Conservation (phyloP, 2,329 filamentous ascomycete species). For the Chaetomium olivaceum region DNA sequence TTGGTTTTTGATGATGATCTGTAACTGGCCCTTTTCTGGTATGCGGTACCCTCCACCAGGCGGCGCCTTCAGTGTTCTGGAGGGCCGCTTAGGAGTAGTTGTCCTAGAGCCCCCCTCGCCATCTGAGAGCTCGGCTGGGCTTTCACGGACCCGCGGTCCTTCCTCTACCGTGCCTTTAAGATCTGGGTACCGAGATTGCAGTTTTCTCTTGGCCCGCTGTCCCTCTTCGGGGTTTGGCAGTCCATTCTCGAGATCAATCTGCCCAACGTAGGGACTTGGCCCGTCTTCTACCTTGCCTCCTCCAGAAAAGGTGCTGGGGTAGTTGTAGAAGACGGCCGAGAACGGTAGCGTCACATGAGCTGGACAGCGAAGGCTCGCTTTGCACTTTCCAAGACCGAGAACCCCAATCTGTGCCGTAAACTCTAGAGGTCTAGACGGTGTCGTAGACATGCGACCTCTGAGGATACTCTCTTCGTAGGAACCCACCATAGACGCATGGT, state of each 20-base stretch:
- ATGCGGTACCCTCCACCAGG: slow-evolving; percentile 92
- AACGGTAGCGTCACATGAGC: slow-evolving; percentile 89
- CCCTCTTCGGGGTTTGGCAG: slow-evolving; percentile 57
- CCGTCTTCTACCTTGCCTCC: slow-evolving; percentile 72
- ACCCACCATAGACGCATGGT: slow-evolving; percentile 93
- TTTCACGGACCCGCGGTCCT: slow-evolving; percentile 32
- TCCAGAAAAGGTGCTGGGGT: slow-evolving; percentile 66
- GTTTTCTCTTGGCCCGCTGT: slow-evolving; percentile 50
- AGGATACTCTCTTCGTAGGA: slow-evolving; percentile 98
- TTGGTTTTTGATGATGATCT: slow-evolving; percentile 97
- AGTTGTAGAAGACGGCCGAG: slow-evolving; percentile 94
- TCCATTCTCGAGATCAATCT: slow-evolving; percentile 85
- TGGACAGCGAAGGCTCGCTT: slow-evolving; percentile 79
- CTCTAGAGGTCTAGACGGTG: slow-evolving; percentile 85
- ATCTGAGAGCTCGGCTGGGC: slow-evolving; percentile 21
- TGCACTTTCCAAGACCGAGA: slow-evolving; percentile 85
- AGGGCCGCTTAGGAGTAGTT: slow-evolving; percentile 53
- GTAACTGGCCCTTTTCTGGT: slow-evolving; percentile 87
- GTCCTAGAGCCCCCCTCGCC: slow-evolving; percentile 29
- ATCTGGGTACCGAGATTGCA: slow-evolving; percentile 48
- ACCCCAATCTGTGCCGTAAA: slow-evolving; percentile 96
- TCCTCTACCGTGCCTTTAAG: slow-evolving; percentile 37
- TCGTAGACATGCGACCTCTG: slow-evolving; percentile 93
- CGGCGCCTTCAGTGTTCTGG: slow-evolving; percentile 58
- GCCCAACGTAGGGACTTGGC: slow-evolving; percentile 92